Base-by-base conservation (phyloP, 2,329 filamentous ascomycete species). In the Blastomyces emzantsi region DNA sequence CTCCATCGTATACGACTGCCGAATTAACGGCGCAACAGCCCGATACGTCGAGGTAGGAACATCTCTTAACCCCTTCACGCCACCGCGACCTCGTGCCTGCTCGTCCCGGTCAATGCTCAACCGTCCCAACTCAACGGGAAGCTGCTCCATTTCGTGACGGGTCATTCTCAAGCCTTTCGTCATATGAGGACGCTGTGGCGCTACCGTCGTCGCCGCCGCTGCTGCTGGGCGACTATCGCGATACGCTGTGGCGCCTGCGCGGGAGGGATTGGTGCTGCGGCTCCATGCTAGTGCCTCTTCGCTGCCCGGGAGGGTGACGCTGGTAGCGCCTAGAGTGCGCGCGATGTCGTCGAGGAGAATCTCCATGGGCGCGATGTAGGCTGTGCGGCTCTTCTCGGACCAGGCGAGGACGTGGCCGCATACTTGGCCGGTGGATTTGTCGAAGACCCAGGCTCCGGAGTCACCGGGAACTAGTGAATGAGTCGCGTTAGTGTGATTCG, bases 341-440 rank as follows among this genome's bases (percentile, higher is more conserved):
- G 87, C 88, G 63, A 97, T 96, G 71, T 97, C 93, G 36, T 88
- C 84, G 13, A 97, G 81, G 15, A 96, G 78, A 2, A 97, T 83
- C 64, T 97, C 90, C 93, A 97, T 97, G 0, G 93, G 93, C 66
- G 91, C 94, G 66, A 97, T 94, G 74, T 96, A 97, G 0, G 92
- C 92, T 5, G 91, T 87, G 52, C 85, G 85, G 71, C 90, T 93
- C 66, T 87, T 85, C 66, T 87, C 84, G 69, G 89, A 93, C 87
- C 89, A 96, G 0, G 93, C 93, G 15, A 97, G 81, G 0, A 97
- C 90, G 70, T 97, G 93, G 0, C 93, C 93, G 69, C 90, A 94
- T 2, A 97, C 85, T 47, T 87, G 84, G 1, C 91, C 91, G n/a
- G 87, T 82, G 6, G 83, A 82, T 64, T 90, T 88, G 69, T 93